A percentile compares a stretch with the other conserved stretches of the same genome.
phyloP scores from a whole-genome alignment of 1,284 basidiomycete genomes.

The Anthracocystis walkeri region DNA sequence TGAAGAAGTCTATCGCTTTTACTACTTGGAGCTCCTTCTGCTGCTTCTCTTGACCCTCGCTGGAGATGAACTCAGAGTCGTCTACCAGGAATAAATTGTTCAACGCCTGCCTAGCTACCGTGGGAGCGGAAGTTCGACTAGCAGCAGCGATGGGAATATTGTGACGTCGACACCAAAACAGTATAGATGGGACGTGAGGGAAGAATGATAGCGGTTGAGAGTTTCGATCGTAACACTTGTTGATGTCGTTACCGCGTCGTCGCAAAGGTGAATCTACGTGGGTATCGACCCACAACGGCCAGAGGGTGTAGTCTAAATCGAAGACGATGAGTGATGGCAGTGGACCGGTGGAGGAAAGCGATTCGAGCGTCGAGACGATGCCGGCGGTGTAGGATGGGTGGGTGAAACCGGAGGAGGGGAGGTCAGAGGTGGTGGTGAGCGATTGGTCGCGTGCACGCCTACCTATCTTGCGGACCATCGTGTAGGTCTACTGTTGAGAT shows the following conservation, averaged over 20 bases:
- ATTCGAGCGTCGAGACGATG: constrained; percentile 20
- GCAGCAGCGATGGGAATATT: constrained; percentile 58
- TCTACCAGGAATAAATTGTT: constrained; percentile 53
- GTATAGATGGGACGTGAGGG: constrained; percentile 61
- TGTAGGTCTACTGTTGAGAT: no score
- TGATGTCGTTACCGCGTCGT: constrained; percentile 45
- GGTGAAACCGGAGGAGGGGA: neutral
- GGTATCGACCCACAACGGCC: constrained; percentile 67
- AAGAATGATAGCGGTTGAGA: constrained; percentile 55
- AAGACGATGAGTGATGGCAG: constrained; percentile 63
- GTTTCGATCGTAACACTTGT: constrained; percentile 57
- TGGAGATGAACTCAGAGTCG: constrained; percentile 14
- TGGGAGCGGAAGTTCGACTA: constrained; percentile 60
- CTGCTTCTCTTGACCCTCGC: neutral
- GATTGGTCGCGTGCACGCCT: constrained; percentile 16
- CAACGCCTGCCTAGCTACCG: constrained; percentile 60
- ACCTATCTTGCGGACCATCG: constrained; percentile 31
- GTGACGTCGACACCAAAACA: constrained; percentile 47
- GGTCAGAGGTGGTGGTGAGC: neutral
- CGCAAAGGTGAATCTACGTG: constrained; percentile 61
- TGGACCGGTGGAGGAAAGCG: constrained; percentile 9
- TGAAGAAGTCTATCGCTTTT: constrained; percentile 58
- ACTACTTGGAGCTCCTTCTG: constrained; percentile 6
- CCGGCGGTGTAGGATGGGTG: constrained; percentile 4
- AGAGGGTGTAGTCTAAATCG: constrained; percentile 67